Base-by-base conservation (phyloP, 2,329 filamentous ascomycete species). In the Myriosclerotinia curreyana region DNA sequence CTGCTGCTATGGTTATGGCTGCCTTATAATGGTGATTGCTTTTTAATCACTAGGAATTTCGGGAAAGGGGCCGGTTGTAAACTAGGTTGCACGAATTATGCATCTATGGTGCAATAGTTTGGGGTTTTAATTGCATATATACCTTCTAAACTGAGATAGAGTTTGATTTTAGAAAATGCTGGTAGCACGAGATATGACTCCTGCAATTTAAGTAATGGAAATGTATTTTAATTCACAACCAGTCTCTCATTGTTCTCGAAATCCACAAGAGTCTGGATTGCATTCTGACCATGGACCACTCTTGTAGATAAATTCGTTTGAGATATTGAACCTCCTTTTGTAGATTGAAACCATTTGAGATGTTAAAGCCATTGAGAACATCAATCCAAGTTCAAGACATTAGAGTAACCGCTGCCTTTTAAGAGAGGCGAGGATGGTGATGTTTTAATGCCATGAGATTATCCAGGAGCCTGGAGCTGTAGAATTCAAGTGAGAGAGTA, bases 221-320 rank as follows among this genome's bases (percentile, higher is more conserved):
- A 48, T 17, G 25, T 36, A 22, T 5, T 28, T 48, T 38, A 48
- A 34, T 49, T 22, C 7, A 20, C 20, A 17, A 38, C 2, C 7
- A 8, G 20, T 5, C 20, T 22, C 8, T 38, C 17, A 4, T 36
- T 36, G 9, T 36, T 36, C 28, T 22, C 31, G 20, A 2, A n/a
- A 5, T 34, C n/a, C 5, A 2, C 17, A 12, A 34, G 6, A 14
- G 31, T n/a, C 12, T 5, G 5, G 11, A 38, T 3, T 38, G 20
- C 5, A 15, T 36, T 53, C 17, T 20, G 8, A 22, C 20, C 5
- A 34, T 20, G 49, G 34, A 34, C 20, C 5, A 17, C 20, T 5
- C 5, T 31, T 5, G 14, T 5, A n/a, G 17, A 51, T 34, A 2
- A 98, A 84, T 64, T 91, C 92, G 72, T 89, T 78, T 1, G 90